These are phyloP conservation scores for Candida anutae DNA, from an alignment of 1,139 yeast species.

Conservation along the genomic window DNA sequence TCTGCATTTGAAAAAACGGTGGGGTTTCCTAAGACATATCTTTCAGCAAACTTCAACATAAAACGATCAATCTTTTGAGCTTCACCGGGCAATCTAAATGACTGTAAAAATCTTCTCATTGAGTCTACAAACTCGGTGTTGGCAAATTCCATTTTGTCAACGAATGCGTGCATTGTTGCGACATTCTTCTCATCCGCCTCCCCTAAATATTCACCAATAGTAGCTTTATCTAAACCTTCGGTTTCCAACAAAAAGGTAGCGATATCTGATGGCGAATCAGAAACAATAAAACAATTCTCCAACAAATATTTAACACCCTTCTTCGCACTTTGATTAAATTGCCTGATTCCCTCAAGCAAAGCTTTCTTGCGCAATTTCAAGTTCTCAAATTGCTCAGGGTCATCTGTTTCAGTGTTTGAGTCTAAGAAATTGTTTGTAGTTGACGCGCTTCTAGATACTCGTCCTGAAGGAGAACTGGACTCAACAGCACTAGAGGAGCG, in stretches of 20 bases:
- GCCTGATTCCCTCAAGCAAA: constrained; percentile 66
- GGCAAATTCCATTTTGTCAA: constrained; percentile 76
- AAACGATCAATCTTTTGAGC: constrained; percentile 95
- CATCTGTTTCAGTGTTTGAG: constrained; percentile 42
- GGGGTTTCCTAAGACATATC: constrained; percentile 85
- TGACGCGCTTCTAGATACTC: constrained; percentile 26
- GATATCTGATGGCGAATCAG: constrained; percentile 55
- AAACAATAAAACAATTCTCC: constrained; percentile 53
- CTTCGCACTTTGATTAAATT: constrained; percentile 81
- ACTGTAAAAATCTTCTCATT: constrained; percentile 73
- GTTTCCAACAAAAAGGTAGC: constrained; percentile 71
- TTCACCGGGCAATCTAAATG: constrained; percentile 94
- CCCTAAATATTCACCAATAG: constrained; percentile 87
- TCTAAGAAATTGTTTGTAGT: constrained; percentile 16
- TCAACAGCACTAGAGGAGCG: constrained; percentile 35
- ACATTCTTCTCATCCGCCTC: constrained; percentile 77
- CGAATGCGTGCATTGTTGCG: constrained; percentile 88
- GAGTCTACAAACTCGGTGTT: constrained; percentile 74
- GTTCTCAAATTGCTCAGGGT: constrained; percentile 79
- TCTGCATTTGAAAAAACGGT: constrained; percentile 83
- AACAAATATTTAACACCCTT: constrained; percentile 63
- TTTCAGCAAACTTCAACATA: constrained; percentile 93
- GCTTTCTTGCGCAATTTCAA: constrained; percentile 80
- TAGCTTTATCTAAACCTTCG: constrained; percentile 77
- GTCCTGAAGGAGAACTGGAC: constrained; percentile 25